Conservation (phyloP, 2,329 filamentous ascomycete genomes). For the Cladosporium cucumerinum region DNA sequence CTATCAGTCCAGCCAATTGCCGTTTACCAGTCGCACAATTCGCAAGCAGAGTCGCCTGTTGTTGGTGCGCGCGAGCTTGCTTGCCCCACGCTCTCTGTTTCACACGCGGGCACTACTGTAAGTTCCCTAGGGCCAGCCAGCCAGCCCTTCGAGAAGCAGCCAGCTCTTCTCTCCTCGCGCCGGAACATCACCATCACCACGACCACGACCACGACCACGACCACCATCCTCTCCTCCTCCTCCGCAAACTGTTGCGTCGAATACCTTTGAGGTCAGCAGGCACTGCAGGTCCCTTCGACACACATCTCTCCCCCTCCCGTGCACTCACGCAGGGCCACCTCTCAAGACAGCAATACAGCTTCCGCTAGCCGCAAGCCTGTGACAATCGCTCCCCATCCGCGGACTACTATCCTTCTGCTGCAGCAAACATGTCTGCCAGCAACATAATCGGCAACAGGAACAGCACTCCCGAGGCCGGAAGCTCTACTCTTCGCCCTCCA, state of each 20-base stretch:
- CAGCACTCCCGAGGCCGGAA: slow-evolving; percentile 90
- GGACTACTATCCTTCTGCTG: not conserved
- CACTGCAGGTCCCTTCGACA: slow-evolving; percentile 67
- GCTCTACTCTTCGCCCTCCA: slow-evolving; percentile 71
- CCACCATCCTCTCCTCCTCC: not conserved
- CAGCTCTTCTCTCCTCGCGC: not conserved
- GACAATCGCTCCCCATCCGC: slow-evolving; percentile 6
- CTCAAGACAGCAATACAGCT: not conserved
- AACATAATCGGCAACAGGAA: slow-evolving; percentile 72
- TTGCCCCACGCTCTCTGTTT: not conserved
- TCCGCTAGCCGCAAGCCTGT: slow-evolving; percentile 2
- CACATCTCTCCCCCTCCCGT: slow-evolving; percentile 12
- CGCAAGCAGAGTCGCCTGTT: not conserved
- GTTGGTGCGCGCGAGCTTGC: not conserved
- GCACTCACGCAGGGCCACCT: slow-evolving; percentile 13
- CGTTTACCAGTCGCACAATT: not conserved
- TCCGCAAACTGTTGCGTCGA: slow-evolving; percentile 26
- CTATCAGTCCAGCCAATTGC: not conserved
- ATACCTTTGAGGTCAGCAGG: slow-evolving; percentile 80
- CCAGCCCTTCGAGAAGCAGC: not conserved
- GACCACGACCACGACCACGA: not conserved
- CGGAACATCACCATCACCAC: not conserved
- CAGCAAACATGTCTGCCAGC: slow-evolving; percentile 43
- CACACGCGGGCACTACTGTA: not conserved
- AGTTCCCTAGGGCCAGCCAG: not conserved